Base-by-base conservation (phyloP, 495 filamentous ascomycete species). In the Podospora sp. region DNA sequence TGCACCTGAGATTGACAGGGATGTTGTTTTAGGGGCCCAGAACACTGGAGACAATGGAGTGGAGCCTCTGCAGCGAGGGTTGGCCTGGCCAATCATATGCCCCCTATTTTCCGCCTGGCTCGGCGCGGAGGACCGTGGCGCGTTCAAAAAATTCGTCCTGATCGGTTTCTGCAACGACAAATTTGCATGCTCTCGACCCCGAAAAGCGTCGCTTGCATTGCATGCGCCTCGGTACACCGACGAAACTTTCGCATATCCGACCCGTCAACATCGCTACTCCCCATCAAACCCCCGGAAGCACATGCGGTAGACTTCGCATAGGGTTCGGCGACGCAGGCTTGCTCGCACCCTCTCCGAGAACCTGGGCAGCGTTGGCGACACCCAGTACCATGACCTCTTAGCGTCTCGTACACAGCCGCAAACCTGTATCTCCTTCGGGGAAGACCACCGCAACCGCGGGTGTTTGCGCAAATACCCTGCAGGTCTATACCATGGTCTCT, bases 401-500 rank as follows among this genome's bases (percentile, higher is more conserved):
- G 60, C 58, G 62, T 65, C 63, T 57, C 66, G 29, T 62, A 6
- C 77, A 75, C 73, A 72, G 62, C 69, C 71, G 75, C 69, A 78
- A 84, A 72, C 71, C 81, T 82, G 80, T 81, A 75, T 82, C 72
- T 76, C 71, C 73, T 72, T 68, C 53, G 69, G 33, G 55, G 72
- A 59, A 69, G 65, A 65, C 76, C 70, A 73, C 79, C 83, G 78
- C 82, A 77, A 61, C 78, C 75, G 82, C 84, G 82, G 82, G 81
- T 80, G 73, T 76, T 80, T 74, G 77, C 79, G 75, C 77, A 79
- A 80, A 85, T 85, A 84, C 79, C 77, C 68, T 75, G 67, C 74
- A 81, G 77, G 72, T 67, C 63, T 69, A 66, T 68, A 63, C 60
- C 22, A 86, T 86, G 85, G 79, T 74, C 56, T 62, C 74, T 55